Conservation (phyloP, 73 alveolate genomes). For the Paramecium octaurelia region DNA sequence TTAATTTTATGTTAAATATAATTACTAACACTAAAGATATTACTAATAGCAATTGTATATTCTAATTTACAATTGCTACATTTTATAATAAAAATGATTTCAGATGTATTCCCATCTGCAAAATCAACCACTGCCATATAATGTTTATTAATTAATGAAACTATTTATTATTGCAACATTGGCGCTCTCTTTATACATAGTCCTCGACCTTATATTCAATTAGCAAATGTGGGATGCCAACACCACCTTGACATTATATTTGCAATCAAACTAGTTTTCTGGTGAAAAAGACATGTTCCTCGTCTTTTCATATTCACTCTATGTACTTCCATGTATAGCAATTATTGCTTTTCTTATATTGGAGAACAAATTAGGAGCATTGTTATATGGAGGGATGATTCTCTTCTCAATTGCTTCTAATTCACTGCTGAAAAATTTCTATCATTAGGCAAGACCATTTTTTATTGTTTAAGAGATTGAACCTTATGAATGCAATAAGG, state of each 20-base stretch:
- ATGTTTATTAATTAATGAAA: not conserved
- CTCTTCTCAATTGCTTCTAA: not conserved
- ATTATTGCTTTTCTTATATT: not conserved
- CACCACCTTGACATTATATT: not conserved
- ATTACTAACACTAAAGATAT: not conserved
- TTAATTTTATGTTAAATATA: not conserved
- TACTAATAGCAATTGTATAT: not conserved
- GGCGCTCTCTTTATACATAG: not conserved
- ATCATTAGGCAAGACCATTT: slow-evolving; percentile 61
- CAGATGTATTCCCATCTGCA: not conserved
- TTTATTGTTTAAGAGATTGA: slow-evolving; percentile 2
- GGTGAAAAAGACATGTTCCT: not conserved
- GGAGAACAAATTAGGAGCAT: not conserved
- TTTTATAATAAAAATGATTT: not conserved
- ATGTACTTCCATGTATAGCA: not conserved
- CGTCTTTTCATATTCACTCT: not conserved
- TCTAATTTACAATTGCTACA: not conserved
- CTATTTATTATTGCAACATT: not conserved
- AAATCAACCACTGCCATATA: not conserved
- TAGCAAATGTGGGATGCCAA: slow-evolving; percentile 6
- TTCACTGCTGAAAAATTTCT: slow-evolving; percentile 12
- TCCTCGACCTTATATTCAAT: not conserved
- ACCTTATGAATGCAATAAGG: slow-evolving; percentile 48
- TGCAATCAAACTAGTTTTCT: not conserved
- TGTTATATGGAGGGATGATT: not conserved